phyloP scores from a whole-genome alignment of 73 alveolate species.

The Tetrahymena borealis region DNA sequence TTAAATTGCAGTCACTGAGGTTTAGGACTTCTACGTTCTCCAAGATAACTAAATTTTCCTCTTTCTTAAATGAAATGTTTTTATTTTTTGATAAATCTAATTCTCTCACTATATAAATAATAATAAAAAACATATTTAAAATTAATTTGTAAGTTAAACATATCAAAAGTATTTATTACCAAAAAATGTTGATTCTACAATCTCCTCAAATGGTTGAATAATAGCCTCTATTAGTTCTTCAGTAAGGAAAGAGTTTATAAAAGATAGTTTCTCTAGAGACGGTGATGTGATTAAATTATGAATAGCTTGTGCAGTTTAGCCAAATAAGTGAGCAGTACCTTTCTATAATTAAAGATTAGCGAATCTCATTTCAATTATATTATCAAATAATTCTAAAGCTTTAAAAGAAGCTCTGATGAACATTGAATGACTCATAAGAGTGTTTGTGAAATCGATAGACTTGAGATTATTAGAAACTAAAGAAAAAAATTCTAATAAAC shows the following conservation, averaged over 20 bases:
- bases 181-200: background rate
- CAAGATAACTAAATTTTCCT: background rate
- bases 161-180: background rate
- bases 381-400: background rate
- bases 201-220: background rate
- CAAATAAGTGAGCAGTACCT: background rate
- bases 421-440: background rate
- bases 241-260: background rate
- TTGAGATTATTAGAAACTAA: background rate
- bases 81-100: background rate
- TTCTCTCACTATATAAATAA: background rate
- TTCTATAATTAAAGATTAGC: background rate
- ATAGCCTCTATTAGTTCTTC: background rate
- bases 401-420: background rate
- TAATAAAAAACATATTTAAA: background rate
- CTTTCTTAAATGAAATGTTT: background rate
- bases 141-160: background rate
- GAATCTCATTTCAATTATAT: background rate
- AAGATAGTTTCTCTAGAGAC: background rate
- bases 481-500: background rate
- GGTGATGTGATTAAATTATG: background rate
- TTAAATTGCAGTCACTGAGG: background rate
- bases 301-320: background rate
- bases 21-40: background rate
- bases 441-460: background rate